These are phyloP conservation scores for Glycine tomentella DNA, from an alignment of 306 rosid genomes.

Conservation along the genomic window DNA sequence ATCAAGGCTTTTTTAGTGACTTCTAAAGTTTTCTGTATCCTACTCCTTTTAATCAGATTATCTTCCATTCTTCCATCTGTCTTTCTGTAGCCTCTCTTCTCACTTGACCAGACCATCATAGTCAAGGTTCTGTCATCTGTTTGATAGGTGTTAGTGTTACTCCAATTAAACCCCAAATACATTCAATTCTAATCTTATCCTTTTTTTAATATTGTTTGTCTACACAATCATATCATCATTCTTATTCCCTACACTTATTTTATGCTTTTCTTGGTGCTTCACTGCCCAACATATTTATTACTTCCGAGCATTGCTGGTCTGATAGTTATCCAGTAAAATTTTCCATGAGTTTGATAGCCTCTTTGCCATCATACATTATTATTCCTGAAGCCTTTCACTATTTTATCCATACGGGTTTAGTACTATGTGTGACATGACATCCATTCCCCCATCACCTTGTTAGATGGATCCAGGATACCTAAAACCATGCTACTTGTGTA, in stretches of 20 bases:
- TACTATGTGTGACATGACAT: not conserved
- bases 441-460: not conserved
- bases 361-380: not conserved
- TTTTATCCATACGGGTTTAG: not conserved
- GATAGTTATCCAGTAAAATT: not conserved
- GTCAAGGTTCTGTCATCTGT: not conserved
- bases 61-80: not conserved
- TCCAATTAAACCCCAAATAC: not conserved
- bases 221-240: not conserved
- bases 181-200: not conserved
- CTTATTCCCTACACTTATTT: not conserved
- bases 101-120: not conserved
- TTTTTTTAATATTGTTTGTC: not conserved
- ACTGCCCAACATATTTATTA: not conserved
- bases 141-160: not conserved
- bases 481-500: no score
- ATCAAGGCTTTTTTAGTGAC: not conserved
- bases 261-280: not conserved
- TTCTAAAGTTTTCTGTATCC: not conserved
- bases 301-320: not conserved
- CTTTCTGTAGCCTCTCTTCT: slow-evolving; percentile 3
- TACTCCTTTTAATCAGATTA: not conserved
- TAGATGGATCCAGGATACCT: not conserved
- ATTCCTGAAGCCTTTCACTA: not conserved
- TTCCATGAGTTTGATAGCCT: not conserved